phyloP scores from a whole-genome alignment of 169 alveolate genomes.

The Eimeria nieschulzi region DNA sequence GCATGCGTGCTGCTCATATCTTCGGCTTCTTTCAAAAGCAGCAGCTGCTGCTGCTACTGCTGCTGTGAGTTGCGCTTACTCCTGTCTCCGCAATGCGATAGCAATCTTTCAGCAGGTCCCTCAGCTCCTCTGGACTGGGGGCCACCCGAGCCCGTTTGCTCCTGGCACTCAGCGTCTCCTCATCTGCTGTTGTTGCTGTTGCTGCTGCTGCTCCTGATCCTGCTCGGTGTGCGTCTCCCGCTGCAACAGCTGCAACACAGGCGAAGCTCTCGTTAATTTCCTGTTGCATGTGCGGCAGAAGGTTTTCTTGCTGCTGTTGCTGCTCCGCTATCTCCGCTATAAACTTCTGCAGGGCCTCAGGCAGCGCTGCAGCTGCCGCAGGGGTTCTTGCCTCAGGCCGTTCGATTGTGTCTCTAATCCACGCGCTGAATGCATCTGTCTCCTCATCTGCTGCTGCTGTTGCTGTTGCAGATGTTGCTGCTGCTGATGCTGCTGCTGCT shows the following conservation, averaged over 20 bases:
- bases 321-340: conserved; percentile 17
- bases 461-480: neutral
- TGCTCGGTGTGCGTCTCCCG: conserved; percentile 4
- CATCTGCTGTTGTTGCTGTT: neutral
- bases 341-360: conserved; percentile 10
- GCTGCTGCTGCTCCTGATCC: conserved; percentile 23
- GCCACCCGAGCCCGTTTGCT: conserved; percentile 7
- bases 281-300: neutral
- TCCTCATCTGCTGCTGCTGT: conserved; percentile 32
- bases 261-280: neutral
- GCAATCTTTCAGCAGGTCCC: conserved; percentile 7
- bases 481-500: neutral
- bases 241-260: neutral
- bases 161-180: neutral
- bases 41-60: neutral
- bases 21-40: neutral
- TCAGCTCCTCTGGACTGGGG: conserved; percentile 5
- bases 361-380: conserved; percentile 44
- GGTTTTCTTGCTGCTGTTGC: neutral
- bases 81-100: conserved; percentile 17
- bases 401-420: conserved; percentile 19
- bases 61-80: neutral
- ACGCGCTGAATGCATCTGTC: conserved; percentile 18
- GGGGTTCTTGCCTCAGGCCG: neutral
- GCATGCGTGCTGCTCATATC: neutral